Evolutionary conservation across 78 protist species (phyloP).

Genomic region (Acrasis kona): DNA sequence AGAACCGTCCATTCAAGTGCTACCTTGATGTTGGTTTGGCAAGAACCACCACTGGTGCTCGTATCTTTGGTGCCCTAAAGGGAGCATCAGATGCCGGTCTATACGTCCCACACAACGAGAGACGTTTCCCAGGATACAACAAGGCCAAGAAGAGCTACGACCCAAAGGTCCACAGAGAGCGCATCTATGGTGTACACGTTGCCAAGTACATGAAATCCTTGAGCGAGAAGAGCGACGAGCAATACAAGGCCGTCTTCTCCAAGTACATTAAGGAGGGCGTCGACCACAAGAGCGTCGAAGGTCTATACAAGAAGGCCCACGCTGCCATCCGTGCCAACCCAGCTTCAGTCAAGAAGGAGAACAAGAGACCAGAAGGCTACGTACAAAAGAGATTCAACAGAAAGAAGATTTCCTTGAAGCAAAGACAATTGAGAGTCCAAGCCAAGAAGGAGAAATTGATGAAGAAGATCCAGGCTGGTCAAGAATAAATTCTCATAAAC

Average conservation of each 20-base stretch:
- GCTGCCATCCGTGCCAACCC: constrained; percentile 85
- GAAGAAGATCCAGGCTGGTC: too few species aligned
- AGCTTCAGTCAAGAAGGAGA: constrained; percentile 17
- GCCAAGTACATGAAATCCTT: constrained; percentile 88
- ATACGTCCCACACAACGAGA: constrained; percentile 85
- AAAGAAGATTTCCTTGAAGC: neutral
- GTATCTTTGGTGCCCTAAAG: constrained; percentile 77
- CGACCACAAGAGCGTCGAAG: constrained; percentile 70
- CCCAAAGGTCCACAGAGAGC: constrained; percentile 67
- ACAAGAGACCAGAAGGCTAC: constrained; percentile 1
- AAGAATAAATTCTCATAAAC: too few species aligned
- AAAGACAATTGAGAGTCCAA: neutral
- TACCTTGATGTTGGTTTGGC: constrained; percentile 91
- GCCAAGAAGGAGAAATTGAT: neutral
- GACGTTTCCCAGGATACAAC: constrained; percentile 92
- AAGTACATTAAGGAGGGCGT: constrained; percentile 62
- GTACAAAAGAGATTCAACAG: neutral
- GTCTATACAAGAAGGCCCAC: constrained; percentile 79
- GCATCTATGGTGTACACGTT: constrained; percentile 95
- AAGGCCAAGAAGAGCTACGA: constrained; percentile 52
- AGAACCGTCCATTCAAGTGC: constrained; percentile 88
- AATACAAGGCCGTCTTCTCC: constrained; percentile 73
- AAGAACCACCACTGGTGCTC: constrained; percentile 93
- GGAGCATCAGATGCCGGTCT: constrained; percentile 99
- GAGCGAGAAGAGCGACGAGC: constrained; percentile 78